These are phyloP conservation scores for Hanseniaspora pseudoguilliermondii DNA, from an alignment of 805 yeast species.

Conservation along the genomic window DNA sequence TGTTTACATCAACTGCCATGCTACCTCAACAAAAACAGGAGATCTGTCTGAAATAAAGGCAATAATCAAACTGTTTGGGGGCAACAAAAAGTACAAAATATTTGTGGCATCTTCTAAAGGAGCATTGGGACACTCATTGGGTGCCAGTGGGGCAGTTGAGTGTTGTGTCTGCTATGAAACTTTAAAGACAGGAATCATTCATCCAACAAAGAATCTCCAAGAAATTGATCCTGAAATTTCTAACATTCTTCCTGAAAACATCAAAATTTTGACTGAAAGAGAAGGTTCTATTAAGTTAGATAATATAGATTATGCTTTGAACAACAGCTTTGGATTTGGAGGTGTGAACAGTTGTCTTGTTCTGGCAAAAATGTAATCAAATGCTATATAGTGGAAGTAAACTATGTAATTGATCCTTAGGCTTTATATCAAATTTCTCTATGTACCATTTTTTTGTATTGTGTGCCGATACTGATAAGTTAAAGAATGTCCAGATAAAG, in stretches of 20 bases:
- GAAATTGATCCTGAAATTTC: slow-evolving; percentile 28
- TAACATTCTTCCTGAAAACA: slow-evolving; percentile 21
- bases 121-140: slow-evolving; percentile 82
- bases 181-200: slow-evolving; percentile 42
- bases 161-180: slow-evolving; percentile 68
- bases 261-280: slow-evolving; percentile 32
- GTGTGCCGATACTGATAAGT: slow-evolving; percentile 4
- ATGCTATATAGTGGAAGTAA: slow-evolving; percentile 18
- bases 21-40: slow-evolving; percentile 83
- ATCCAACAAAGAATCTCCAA: slow-evolving; percentile 70
- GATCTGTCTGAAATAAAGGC: slow-evolving; percentile 81
- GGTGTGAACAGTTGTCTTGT: slow-evolving; percentile 74
- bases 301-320: slow-evolving; percentile 46
- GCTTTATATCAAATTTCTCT: not conserved
- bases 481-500: slow-evolving; percentile 4
- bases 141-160: slow-evolving; percentile 95
- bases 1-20: slow-evolving; percentile 70
- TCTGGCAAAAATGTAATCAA: slow-evolving; percentile 22
- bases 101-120: slow-evolving; percentile 78
- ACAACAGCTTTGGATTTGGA: slow-evolving; percentile 95
- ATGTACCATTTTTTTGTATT: slow-evolving; percentile 8
- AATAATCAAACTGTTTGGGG: slow-evolving; percentile 39
- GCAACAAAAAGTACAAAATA: slow-evolving; percentile 23
- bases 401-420: not conserved
- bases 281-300: slow-evolving; percentile 32